Conservation (phyloP, 1,139 yeast species). For the Trichomonascaceae sp. region DNA sequence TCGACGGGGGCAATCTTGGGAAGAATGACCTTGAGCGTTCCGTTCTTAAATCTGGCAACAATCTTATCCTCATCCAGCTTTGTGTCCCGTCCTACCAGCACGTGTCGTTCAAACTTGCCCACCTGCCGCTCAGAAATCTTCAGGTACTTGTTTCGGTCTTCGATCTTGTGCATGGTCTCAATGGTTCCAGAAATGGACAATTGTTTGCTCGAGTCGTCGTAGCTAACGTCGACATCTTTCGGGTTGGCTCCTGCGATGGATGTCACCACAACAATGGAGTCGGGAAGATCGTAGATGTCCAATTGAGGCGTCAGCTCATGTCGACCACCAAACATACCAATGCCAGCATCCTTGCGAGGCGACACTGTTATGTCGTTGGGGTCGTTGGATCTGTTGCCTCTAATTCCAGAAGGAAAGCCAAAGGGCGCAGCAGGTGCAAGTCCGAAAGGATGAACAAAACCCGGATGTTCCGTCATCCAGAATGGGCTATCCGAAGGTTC, state of each 20-base stretch:
- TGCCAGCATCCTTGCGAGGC: too few species aligned
- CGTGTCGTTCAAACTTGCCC: slow-evolving; percentile 36
- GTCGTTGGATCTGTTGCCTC: too few species aligned
- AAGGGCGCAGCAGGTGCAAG: too few species aligned
- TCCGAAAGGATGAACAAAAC: too few species aligned
- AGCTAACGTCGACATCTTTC: slow-evolving; percentile 39
- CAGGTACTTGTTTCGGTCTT: slow-evolving; percentile 7
- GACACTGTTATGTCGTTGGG: too few species aligned
- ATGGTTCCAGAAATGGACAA: slow-evolving; percentile 15
- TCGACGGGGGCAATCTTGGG: slow-evolving; percentile 28
- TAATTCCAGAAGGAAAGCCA: too few species aligned
- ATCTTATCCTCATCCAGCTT: slow-evolving; percentile 38
- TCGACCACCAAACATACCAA: too few species aligned
- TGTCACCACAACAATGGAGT: slow-evolving; percentile 32
- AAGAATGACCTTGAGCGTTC: slow-evolving; percentile 37
- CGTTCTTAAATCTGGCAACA: slow-evolving; percentile 38
- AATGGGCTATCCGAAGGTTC: too few species aligned
- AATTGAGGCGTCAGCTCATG: slow-evolving; percentile 35
- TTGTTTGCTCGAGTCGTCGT: slow-evolving; percentile 29
- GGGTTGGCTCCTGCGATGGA: slow-evolving; percentile 44
- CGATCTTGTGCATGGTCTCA: slow-evolving; percentile 4
- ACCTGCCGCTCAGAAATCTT: slow-evolving; percentile 21
- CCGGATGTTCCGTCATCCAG: too few species aligned
- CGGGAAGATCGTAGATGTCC: slow-evolving; percentile 37
- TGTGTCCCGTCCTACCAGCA: slow-evolving; percentile 40